Conservation (phyloP, 2,329 filamentous ascomycete species). For the Fusarium sp. region DNA sequence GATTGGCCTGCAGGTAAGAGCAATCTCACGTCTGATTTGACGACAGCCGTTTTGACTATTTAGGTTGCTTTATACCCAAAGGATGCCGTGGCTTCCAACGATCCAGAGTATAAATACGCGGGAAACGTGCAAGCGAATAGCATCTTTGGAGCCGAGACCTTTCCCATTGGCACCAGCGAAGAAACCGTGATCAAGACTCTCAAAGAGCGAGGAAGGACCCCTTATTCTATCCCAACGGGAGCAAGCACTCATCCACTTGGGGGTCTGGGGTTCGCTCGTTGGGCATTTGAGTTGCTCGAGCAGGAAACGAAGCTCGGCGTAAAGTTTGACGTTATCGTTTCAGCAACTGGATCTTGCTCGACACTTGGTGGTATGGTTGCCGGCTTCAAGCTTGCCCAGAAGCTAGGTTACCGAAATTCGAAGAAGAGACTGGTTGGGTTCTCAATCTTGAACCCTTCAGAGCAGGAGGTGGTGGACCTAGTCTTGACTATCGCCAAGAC, state of each 20-base stretch:
- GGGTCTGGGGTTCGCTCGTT: conserved; percentile 27
- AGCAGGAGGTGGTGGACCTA: conserved; percentile 7
- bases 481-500: conserved; percentile 23
- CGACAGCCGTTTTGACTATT: neutral
- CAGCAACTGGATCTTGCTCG: conserved; percentile 29
- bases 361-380: conserved; percentile 24
- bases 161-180: conserved; percentile 14
- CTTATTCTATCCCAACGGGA: conserved; percentile 23
- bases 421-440: conserved; percentile 23
- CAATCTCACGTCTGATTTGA: fast-evolving
- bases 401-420: neutral
- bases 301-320: conserved; percentile 16
- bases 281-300: conserved; percentile 30
- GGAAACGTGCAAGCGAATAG: conserved; percentile 27
- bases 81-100: conserved; percentile 1
- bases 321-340: conserved; percentile 13
- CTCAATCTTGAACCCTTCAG: conserved; percentile 1
- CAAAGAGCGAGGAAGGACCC: conserved; percentile 9
- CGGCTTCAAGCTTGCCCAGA: conserved; percentile 25
- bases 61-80: conserved; percentile 29
- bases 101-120: conserved; percentile 22
- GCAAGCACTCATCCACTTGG: conserved; percentile 26
- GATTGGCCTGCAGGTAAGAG: conserved; percentile 20
- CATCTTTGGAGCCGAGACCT: conserved; percentile 28
- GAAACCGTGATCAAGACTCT: conserved; percentile 4